Base-by-base conservation (phyloP, 148 eudicot species). In the Drosera capensis region DNA sequence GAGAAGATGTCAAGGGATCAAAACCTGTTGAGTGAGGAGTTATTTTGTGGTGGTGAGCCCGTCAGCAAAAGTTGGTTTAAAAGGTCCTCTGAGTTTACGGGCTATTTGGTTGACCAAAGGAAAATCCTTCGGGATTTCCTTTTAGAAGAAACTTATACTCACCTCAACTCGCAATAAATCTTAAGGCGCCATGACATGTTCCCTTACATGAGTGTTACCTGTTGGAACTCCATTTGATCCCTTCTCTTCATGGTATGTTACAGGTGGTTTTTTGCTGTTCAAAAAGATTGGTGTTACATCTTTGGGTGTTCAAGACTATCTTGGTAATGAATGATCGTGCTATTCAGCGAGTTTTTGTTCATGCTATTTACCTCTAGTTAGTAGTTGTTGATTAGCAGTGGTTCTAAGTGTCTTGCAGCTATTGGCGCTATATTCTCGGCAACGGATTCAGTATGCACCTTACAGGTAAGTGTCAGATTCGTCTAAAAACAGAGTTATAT, bases 391-490 rank as follows among this genome's bases (percentile, higher is more conserved):
- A 51, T 28, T 42, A n/a, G 47, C 54, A 25, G 41, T 23, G 36
- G 20, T 28, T 23, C 39, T 17, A 19, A 14, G 25, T 22, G n/a
- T n/a, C n/a, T 60, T 59, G 41, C 71, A 79, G 87, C 87, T 40
- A 64, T 79, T 48, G 87, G 87, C 46, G 79, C 87, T 64, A 79
- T 79, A 19, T 79, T 79, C 55, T 70, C 82, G 7, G 87, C 87
- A 36, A 79, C 87, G 23, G 87, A 79, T 64, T 79, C 87, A 37
- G 87, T 79, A 48, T 79, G 87, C 73, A 79, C 87, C 16, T 58
- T 79, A 59, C 87, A 79, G 72, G 86, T 71, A 59, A 9, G 13
- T 51, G 8, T 49, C 20, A 25, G 14, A 16, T 25, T 7, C 45
- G 40, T 2, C 38, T 5, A 13, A 51, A 17, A n/a, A n/a, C n/a